phyloP scores from a whole-genome alignment of 129 eudicot species.

The Lactuca sativa region DNA sequence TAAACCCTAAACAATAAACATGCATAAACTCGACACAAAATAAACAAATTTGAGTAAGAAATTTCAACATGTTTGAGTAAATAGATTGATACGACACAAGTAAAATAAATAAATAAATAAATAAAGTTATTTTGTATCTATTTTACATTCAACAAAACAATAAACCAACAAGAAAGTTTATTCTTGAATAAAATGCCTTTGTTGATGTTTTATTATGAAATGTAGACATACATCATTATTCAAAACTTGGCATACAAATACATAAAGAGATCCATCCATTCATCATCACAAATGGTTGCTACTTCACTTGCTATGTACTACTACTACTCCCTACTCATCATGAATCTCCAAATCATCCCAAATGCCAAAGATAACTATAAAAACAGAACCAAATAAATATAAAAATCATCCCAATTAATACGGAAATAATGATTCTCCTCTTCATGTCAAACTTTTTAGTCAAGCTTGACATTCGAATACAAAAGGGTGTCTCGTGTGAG shows the following conservation, averaged over 20 bases:
- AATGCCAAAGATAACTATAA: not conserved
- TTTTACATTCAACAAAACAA: not conserved
- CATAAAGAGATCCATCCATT: not conserved
- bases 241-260: slow-evolving; percentile 23
- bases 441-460: slow-evolving; percentile 31
- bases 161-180: not conserved
- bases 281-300: not conserved
- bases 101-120: too few species aligned
- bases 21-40: too few species aligned
- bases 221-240: slow-evolving; percentile 18
- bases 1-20: too few species aligned
- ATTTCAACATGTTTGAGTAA: too few species aligned
- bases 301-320: not conserved
- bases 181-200: not conserved
- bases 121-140: too few species aligned
- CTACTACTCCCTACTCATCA: slow-evolving; percentile 5
- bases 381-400: not conserved
- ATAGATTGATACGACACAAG: too few species aligned
- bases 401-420: not conserved
- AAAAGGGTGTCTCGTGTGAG: slow-evolving; percentile 80
- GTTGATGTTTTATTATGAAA: not conserved
- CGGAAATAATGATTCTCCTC: slow-evolving; percentile 11
- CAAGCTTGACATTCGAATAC: slow-evolving; percentile 85
- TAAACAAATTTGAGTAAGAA: too few species aligned
- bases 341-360: not conserved